Evolutionary conservation across 2,329 filamentous ascomycete genomes (phyloP).

Genomic region (Elsinoe necatrix): DNA sequence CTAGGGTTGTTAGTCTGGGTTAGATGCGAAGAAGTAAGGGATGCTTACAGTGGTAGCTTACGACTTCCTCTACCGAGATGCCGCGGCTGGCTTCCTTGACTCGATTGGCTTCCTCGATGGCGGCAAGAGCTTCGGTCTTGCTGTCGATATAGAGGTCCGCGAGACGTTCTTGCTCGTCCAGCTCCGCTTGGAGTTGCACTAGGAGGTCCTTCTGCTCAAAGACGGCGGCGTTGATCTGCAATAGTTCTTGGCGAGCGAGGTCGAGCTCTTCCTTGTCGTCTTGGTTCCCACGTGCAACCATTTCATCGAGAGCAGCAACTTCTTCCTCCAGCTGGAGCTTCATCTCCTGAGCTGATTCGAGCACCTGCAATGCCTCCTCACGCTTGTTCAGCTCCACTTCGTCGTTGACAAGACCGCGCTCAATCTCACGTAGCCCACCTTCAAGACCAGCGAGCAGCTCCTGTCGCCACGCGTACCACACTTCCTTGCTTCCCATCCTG

Average conservation of each 20-base stretch:
- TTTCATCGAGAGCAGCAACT: conserved; percentile 47
- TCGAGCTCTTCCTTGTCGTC: conserved; percentile 75
- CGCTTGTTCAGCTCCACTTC: conserved; percentile 58
- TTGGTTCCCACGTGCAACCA: conserved; percentile 65
- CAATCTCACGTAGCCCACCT: conserved; percentile 67
- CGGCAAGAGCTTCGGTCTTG: conserved; percentile 60
- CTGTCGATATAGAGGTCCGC: conserved; percentile 56
- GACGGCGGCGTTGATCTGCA: conserved; percentile 57
- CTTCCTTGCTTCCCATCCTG: conserved; percentile 80
- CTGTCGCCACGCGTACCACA: conserved; percentile 98
- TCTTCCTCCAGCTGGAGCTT: conserved; percentile 52
- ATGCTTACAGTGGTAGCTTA: conserved; percentile 61
- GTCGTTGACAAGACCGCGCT: conserved; percentile 68
- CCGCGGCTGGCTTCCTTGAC: conserved; percentile 81
- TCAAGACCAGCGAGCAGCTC: conserved; percentile 76
- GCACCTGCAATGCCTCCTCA: conserved; percentile 55
- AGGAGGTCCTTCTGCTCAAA: conserved; percentile 61
- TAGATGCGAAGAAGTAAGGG: background rate
- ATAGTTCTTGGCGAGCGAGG: conserved; percentile 60
- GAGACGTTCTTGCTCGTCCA: conserved; percentile 56
- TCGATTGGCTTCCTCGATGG: conserved; percentile 75
- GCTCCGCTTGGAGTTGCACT: conserved; percentile 55
- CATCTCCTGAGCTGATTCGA: conserved; percentile 53
- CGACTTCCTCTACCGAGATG: conserved; percentile 77
- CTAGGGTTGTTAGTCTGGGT: conserved; percentile 39